These are phyloP conservation scores for Chrysoporthe puriensis DNA, from an alignment of 2,329 filamentous ascomycete species.

Conservation along the genomic window DNA sequence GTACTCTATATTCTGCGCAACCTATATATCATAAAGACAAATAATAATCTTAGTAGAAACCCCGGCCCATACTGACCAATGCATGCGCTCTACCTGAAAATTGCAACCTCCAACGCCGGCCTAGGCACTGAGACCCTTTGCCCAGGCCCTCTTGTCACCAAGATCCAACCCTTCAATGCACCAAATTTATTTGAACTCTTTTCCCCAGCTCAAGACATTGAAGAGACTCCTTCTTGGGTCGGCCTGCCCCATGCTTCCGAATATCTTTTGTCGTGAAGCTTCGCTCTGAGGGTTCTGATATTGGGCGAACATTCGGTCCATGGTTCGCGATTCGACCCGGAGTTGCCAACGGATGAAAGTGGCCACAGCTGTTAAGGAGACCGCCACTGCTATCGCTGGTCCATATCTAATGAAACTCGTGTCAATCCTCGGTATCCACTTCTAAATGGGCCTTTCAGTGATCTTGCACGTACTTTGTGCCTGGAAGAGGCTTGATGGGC, in stretches of 20 bases:
- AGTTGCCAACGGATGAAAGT: slow-evolving; percentile 41
- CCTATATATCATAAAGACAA: neutral
- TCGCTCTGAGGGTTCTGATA: slow-evolving; percentile 45
- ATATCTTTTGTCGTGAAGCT: slow-evolving; percentile 38
- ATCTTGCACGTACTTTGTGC: slow-evolving; percentile 15
- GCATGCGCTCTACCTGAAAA: neutral
- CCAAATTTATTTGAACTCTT: slow-evolving; percentile 4
- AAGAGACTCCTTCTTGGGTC: slow-evolving; percentile 25
- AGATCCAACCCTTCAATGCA: neutral
- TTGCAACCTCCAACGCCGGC: neutral
- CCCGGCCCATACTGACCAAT: neutral
- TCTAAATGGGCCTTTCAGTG: neutral
- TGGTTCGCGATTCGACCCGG: slow-evolving; percentile 37
- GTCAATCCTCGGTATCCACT: neutral
- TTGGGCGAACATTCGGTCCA: slow-evolving; percentile 44
- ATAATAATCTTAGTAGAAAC: neutral
- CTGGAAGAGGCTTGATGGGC: slow-evolving; percentile 19
- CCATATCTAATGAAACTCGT: slow-evolving; percentile 12
- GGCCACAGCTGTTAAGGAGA: slow-evolving; percentile 34
- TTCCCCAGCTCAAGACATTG: slow-evolving; percentile 24
- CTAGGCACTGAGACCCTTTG: neutral
- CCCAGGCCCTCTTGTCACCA: neutral
- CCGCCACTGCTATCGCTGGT: slow-evolving; percentile 16
- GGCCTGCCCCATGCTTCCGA: slow-evolving; percentile 33
- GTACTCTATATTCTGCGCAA: neutral